phyloP scores from a whole-genome alignment of 371 early-diverging fungal species.

The Nematocida parisii region DNA sequence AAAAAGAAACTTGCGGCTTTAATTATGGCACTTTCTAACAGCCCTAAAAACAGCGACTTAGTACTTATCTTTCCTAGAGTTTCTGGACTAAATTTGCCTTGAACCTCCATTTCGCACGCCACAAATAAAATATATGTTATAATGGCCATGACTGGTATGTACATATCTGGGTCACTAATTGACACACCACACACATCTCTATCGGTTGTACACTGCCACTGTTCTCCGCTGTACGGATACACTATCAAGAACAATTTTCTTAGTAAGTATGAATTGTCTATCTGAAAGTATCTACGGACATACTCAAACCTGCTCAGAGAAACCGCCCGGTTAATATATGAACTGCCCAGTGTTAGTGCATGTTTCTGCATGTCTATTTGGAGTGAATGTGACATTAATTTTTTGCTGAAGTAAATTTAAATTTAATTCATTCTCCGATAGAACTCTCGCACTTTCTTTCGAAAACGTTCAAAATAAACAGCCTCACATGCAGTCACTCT shows the following conservation, averaged over 20 bases:
- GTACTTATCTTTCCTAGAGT: conserved; percentile 80
- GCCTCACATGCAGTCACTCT: neutral
- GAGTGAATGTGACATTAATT: conserved; percentile 32
- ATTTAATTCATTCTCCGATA: conserved; percentile 20
- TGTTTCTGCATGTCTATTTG: conserved; percentile 57
- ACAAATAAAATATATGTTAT: conserved; percentile 84
- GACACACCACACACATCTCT: conserved; percentile 75
- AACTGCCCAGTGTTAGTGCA: conserved; percentile 80
- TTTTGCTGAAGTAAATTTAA: conserved; percentile 34
- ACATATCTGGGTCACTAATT: conserved; percentile 90
- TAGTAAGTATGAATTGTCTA: conserved; percentile 84
- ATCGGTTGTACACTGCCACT: conserved; percentile 45
- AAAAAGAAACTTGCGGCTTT: conserved; percentile 82
- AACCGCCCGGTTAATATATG: conserved; percentile 85
- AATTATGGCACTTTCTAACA: conserved; percentile 77
- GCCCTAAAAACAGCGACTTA: conserved; percentile 77
- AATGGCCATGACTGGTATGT: conserved; percentile 89
- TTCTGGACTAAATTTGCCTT: conserved; percentile 80
- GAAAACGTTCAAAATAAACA: neutral
- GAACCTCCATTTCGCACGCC: conserved; percentile 75
- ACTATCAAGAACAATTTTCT: conserved; percentile 80
- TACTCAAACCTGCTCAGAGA: conserved; percentile 75
- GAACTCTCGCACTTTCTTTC: conserved; percentile 6
- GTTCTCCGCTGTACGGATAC: conserved; percentile 83
- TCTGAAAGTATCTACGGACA: conserved; percentile 87